Evolutionary conservation across 257 asterid genomes (phyloP).

Genomic region (Dorcoceras hygrometricum): DNA sequence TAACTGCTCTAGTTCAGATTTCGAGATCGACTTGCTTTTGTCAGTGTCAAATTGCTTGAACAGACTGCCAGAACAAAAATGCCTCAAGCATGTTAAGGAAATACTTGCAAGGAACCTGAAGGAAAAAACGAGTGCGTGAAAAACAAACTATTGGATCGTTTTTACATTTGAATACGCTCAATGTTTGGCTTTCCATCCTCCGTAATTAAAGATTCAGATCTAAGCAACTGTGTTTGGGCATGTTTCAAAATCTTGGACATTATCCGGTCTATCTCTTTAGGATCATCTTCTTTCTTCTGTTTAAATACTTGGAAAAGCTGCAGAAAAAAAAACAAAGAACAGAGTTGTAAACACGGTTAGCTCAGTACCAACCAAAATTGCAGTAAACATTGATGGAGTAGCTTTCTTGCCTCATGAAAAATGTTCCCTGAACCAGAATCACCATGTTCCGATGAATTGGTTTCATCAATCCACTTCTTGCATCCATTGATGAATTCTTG

Average conservation of each 20-base stretch:
- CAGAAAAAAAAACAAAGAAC: constrained; percentile 6
- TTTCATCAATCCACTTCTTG: constrained; percentile 43
- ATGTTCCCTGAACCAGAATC: constrained; percentile 23
- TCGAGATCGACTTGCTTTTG: constrained; percentile 30
- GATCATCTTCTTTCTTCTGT: constrained; percentile 35
- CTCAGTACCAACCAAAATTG: not conserved
- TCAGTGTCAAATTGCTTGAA: constrained; percentile 37
- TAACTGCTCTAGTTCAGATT: constrained; percentile 35
- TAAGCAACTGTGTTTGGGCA: constrained; percentile 38
- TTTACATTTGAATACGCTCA: constrained; percentile 40
- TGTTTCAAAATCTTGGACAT: constrained; percentile 48
- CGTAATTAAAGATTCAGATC: constrained; percentile 37
- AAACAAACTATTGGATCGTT: not conserved
- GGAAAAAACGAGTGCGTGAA: not conserved
- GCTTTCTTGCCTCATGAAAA: constrained; percentile 36
- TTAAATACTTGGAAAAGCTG: constrained; percentile 33
- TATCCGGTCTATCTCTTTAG: constrained; percentile 32
- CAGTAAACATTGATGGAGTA: not conserved
- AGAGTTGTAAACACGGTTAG: not conserved
- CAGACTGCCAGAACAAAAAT: constrained; percentile 34
- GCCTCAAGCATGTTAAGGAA: not conserved
- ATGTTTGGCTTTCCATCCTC: constrained; percentile 48
- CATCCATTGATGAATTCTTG: constrained; percentile 44
- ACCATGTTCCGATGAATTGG: constrained; percentile 13
- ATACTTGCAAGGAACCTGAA: not conserved